phyloP scores from a whole-genome alignment of 176 grass and related monocot genomes.

The Musa schizocarpa region DNA sequence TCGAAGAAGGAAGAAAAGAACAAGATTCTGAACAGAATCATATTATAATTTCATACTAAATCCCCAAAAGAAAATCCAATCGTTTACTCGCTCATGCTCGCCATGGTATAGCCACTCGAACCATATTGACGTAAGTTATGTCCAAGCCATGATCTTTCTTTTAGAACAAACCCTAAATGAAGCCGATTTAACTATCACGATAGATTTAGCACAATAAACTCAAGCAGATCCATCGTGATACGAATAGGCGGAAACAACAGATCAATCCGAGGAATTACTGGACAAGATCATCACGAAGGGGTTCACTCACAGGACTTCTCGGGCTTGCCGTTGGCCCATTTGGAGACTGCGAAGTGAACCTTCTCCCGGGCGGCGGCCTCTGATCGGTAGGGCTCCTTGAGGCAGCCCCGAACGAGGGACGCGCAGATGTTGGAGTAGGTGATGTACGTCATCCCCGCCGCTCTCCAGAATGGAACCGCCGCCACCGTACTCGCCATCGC shows the following conservation, averaged over 20 bases:
- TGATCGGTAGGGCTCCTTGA: constrained; percentile 75
- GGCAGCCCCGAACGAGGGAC: constrained; percentile 64
- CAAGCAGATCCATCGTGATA: not conserved
- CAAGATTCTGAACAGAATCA: too few relatives aligned
- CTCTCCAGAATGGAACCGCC: constrained; percentile 75
- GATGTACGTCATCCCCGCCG: constrained; percentile 87
- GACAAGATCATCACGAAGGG: not conserved
- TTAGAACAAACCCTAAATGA: too few relatives aligned
- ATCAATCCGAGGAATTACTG: not conserved
- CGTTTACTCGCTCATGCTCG: too few relatives aligned
- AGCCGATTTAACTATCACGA: too few relatives aligned
- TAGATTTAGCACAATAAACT: too few relatives aligned
- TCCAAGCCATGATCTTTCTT: too few relatives aligned
- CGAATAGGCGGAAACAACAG: not conserved
- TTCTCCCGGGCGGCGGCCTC: constrained; percentile 61
- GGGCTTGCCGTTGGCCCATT: constrained; percentile 57
- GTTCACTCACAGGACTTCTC: constrained; percentile 63
- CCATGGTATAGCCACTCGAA: too few relatives aligned
- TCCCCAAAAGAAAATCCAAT: too few relatives aligned
- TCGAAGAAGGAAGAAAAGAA: too few relatives aligned
- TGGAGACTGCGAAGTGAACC: constrained; percentile 87
- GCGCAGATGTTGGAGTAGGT: constrained; percentile 95
- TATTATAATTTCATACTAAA: too few relatives aligned
- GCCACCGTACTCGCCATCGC: constrained; percentile 23
- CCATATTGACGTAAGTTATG: too few relatives aligned